Base-by-base conservation (phyloP, 202 grass and related monocot genomes). In the Sporobolus alterniflorus region DNA sequence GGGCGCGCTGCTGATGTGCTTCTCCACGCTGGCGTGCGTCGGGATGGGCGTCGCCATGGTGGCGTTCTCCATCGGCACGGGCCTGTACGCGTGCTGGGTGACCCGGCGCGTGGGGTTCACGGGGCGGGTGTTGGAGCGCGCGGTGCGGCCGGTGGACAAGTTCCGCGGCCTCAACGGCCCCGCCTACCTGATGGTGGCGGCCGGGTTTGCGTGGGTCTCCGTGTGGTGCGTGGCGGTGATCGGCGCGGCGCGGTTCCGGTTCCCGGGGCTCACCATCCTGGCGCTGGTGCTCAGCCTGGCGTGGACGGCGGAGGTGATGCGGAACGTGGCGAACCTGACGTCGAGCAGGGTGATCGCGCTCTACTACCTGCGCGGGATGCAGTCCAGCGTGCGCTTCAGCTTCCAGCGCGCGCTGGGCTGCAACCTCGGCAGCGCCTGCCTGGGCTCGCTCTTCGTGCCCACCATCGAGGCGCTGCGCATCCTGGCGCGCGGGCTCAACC, bases 241-340 rank as follows among this genome's bases (percentile, higher is more conserved):
- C 64, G 96, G 96, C 6, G 96, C 96, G 2, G 73, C 85, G 13
- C 90, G 90, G 84, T 96, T 94, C 87, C 83, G 83, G 70, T 94
- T 92, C 64, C 74, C 96, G 6, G 85, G 85, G 6, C 47, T 99
- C 42, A 96, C 93, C 15, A 94, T 99, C 81, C 64, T 96, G 34
- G 88, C 59, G 11, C 74, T 96, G 46, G 87, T 94, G 60, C 66
- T 96, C 14, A 99, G 96, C 87, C 62, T 99, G 54, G 30, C 43
- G 24, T 99, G 96, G 96, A 99, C 96, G 1, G 96, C 96, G 3
- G 96, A 99, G 85, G 96, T 99, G 75, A 99, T 99, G 96, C 87
- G 96, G 43, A 99, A 99, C 78, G 96, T 99, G 55, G 86, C 96
- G 17, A 99, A 99, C 64, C 81, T 99, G 60, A 99, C 96, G 42